Percentiles rank a stretch among this genome's conserved stretches.
Evolutionary conservation across 768 basidiomycete species (phyloP).

Genomic region (Mycena vitilis): DNA sequence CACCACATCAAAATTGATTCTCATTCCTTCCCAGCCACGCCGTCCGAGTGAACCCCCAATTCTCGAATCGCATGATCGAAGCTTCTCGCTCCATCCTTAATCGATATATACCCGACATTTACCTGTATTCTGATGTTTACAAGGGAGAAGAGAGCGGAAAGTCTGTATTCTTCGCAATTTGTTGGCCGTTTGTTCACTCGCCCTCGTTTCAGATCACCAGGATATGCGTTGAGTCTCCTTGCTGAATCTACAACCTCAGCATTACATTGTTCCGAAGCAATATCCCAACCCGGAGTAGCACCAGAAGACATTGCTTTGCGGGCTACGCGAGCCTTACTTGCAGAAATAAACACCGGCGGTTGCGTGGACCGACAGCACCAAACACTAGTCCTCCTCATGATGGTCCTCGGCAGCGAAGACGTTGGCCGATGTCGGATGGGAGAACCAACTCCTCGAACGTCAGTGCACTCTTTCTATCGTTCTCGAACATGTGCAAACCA

Average conservation of each 20-base stretch:
- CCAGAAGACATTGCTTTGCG: slow-evolving; percentile 94
- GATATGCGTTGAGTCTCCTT: slow-evolving; percentile 90
- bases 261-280: slow-evolving; percentile 88
- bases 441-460: slow-evolving; percentile 86
- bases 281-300: slow-evolving; percentile 83
- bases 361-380: slow-evolving; percentile 95
- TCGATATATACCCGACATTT: slow-evolving; percentile 97
- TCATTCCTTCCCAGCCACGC: slow-evolving; percentile 73
- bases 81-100: slow-evolving; percentile 92
- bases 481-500: slow-evolving; percentile 10
- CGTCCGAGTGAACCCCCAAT: slow-evolving; percentile 95
- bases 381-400: slow-evolving; percentile 83
- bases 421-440: slow-evolving; percentile 91
- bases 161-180: slow-evolving; percentile 59
- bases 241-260: slow-evolving; percentile 94
- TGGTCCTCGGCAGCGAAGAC: slow-evolving; percentile 98
- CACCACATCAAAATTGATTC: slow-evolving; percentile 6
- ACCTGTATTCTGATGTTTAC: slow-evolving; percentile 98
- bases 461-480: slow-evolving; percentile 48
- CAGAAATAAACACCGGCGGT: slow-evolving; percentile 84
- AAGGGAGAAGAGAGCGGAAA: slow-evolving; percentile 98
- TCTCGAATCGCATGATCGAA: slow-evolving; percentile 98
- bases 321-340: slow-evolving; percentile 82
- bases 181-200: neutral
- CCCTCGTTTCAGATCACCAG: slow-evolving; percentile 80